Base-by-base conservation (phyloP, 768 basidiomycete species). In the Collybia nuda region DNA sequence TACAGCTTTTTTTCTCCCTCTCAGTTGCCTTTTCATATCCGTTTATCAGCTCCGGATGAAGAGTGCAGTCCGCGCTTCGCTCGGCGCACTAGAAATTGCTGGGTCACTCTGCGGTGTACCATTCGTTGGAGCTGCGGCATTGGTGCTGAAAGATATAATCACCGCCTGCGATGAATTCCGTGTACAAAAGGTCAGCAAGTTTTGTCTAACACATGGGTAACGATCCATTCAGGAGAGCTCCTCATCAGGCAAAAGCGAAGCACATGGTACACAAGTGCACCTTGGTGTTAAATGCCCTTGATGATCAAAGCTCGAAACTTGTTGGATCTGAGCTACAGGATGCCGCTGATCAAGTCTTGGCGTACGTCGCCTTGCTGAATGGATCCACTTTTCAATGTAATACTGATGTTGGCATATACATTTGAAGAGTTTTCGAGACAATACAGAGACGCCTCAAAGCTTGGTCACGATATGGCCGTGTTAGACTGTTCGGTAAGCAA, bases 41-140 rank as follows among this genome's bases (percentile, higher is more conserved):
- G 3, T 36, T 14, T 43, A 32, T 29, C 24, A 26, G 24, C 7
- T 26, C 24, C 7, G 6, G 24, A 64, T 68, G 67, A 52, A 54
- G 47, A 56, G 40, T 9, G 21, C 47, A 15, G 35, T 64, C 9
- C 48, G 56, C 24, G 47, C 55, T 8, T 55, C 58, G 15, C 53
- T 70, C 14, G 61, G 63, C 14, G 67, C 56, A 12, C 63, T 77
- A 6, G 73, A 77, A 47, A 52, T 80, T 28, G 76, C 71, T n/a
- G 75, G 72, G 11, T 64, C 74, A 12, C 44, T 75, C 0, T 70
- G 65, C 2, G 78, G 78, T 41, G 65, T 77, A 2, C 80, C 80
- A 5, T 75, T 72, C 39, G 71, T 73, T 22, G 68, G 76, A 0
- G 68, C 75, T 3, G 75, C 72, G 15, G 75, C 74, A 5, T 62